phyloP scores from a whole-genome alignment of 2,329 filamentous ascomycete genomes.

The Tolypocladium tropicale region DNA sequence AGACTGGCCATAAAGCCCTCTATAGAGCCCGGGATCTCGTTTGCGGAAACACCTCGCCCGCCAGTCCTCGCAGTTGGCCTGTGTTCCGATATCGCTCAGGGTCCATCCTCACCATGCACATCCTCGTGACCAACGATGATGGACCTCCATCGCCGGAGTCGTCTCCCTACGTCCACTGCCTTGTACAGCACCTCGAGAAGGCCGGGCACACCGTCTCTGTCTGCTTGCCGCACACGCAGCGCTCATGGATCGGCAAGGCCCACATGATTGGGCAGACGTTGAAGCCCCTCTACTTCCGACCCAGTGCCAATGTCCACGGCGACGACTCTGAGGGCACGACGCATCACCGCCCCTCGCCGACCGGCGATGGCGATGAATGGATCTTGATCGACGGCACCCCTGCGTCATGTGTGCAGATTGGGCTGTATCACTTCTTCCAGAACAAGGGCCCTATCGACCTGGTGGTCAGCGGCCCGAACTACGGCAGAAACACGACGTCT shows the following conservation, averaged over 20 bases:
- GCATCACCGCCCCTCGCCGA: conserved; percentile 45
- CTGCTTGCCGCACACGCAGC: conserved; percentile 79
- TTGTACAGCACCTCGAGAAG: conserved; percentile 58
- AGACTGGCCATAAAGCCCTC: not conserved
- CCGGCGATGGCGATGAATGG: conserved; percentile 61
- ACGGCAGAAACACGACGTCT: conserved; percentile 72
- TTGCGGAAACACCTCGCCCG: not conserved
- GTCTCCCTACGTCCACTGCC: conserved; percentile 69
- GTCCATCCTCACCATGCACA: conserved; percentile 40
- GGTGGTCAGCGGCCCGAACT: conserved; percentile 73
- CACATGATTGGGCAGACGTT: conserved; percentile 88
- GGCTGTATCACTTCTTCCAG: conserved; percentile 68
- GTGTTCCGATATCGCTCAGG: not conserved
- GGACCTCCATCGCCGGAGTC: conserved; percentile 69
- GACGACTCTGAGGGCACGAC: conserved; percentile 50
- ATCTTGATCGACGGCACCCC: conserved; percentile 73
- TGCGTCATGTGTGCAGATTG: conserved; percentile 73
- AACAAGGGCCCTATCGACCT: conserved; percentile 63
- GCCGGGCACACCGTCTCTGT: conserved; percentile 85
- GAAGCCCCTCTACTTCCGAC: conserved; percentile 74
- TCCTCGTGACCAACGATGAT: conserved; percentile 68
- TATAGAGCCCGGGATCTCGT: not conserved
- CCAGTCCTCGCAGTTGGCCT: not conserved
- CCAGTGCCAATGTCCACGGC: conserved; percentile 30
- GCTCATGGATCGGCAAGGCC: conserved; percentile 97